Percentiles rank a stretch among this genome's conserved stretches.
Evolutionary conservation across 1,284 basidiomycete species (phyloP).

Genomic region (Puccinia novopanici): DNA sequence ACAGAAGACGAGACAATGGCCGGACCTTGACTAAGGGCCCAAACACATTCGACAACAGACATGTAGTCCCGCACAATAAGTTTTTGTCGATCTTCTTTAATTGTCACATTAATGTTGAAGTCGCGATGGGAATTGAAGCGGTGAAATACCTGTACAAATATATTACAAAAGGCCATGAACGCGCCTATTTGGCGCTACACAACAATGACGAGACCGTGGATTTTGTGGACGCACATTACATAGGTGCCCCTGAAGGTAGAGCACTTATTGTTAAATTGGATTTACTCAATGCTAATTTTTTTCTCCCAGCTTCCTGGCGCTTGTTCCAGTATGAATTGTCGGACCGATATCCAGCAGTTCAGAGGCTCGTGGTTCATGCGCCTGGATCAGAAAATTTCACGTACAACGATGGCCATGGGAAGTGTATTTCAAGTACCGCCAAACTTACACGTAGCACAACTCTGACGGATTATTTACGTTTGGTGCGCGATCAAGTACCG

Average conservation of each 20-base stretch:
- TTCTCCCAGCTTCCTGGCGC: neutral
- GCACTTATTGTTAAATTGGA: too few species aligned
- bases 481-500: too few species aligned
- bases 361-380: conserved; percentile 56
- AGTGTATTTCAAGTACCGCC: too few species aligned
- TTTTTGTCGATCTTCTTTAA: neutral
- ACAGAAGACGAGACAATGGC: neutral
- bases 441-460: too few species aligned
- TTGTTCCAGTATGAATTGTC: conserved; percentile 4
- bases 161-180: conserved; percentile 26
- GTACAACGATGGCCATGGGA: too few species aligned
- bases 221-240: conserved; percentile 8
- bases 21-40: neutral
- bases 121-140: too few species aligned
- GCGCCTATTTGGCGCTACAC: neutral
- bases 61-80: conserved; percentile 27
- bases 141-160: conserved; percentile 44
- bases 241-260: conserved; percentile 29
- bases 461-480: too few species aligned
- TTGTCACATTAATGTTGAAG: conserved; percentile 42
- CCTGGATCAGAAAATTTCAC: too few species aligned
- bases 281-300: too few species aligned
- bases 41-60: too few species aligned
- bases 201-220: neutral
- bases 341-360: conserved; percentile 6